phyloP scores from a whole-genome alignment of 352 stramenopile genomes.

The Phytophthora litchii region DNA sequence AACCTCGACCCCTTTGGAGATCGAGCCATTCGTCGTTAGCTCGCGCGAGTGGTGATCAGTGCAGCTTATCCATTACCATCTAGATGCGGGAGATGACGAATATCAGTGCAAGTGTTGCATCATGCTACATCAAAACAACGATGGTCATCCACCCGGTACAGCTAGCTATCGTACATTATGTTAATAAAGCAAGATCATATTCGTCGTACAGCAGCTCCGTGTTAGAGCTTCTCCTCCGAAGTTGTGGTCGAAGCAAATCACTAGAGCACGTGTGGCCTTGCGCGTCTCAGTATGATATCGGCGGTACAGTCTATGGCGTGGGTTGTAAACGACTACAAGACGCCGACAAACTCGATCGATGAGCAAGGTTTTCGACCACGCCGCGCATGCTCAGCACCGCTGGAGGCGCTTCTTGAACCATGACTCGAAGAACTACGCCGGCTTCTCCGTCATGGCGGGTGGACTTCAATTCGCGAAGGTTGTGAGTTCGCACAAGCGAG shows the following conservation, averaged over 20 bases:
- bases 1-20: slow-evolving; percentile 3
- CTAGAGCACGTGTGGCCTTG: slow-evolving; percentile 2
- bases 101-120: not conserved
- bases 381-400: slow-evolving; percentile 30
- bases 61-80: slow-evolving; percentile 8
- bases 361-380: slow-evolving; percentile 31
- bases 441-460: slow-evolving; percentile 33
- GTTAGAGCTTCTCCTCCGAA: not conserved
- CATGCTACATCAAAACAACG: too few relatives aligned
- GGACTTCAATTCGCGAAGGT: slow-evolving; percentile 31
- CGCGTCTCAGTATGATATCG: slow-evolving; percentile 2
- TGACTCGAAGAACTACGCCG: slow-evolving; percentile 36
- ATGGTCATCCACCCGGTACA: too few relatives aligned
- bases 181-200: slow-evolving; percentile 15
- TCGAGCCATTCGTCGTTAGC: slow-evolving; percentile 13
- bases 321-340: slow-evolving; percentile 8
- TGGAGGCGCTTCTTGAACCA: slow-evolving; percentile 32
- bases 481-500: slow-evolving; percentile 24
- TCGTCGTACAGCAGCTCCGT: slow-evolving; percentile 2
- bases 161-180: slow-evolving; percentile 11
- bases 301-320: slow-evolving; percentile 2
- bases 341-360: not conserved
- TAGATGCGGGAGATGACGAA: not conserved
- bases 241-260: slow-evolving; percentile 18
- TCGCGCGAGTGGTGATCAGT: slow-evolving; percentile 17